Conservation (phyloP, 2,329 filamentous ascomycete genomes). For the Diaporthe amygdali region DNA sequence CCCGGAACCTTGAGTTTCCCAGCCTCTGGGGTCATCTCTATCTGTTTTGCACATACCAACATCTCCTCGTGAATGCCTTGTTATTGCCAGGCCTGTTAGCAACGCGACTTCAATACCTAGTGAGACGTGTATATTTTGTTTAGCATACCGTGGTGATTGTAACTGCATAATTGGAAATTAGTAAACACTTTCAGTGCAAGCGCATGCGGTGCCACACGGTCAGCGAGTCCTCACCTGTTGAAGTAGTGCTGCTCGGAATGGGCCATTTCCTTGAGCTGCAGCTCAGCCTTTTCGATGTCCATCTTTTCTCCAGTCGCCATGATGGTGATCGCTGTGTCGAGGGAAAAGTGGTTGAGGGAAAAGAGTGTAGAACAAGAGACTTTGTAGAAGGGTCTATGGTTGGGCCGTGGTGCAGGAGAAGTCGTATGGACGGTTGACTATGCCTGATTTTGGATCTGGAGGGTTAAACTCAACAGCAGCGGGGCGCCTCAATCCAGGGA, state of each 20-base stretch:
- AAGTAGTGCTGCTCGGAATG: conserved; percentile 99
- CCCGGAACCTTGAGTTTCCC: neutral
- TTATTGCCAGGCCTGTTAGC: conserved; percentile 19
- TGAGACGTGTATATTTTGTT: conserved; percentile 10
- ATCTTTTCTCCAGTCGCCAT: conserved; percentile 57
- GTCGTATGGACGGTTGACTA: neutral
- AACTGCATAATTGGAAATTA: conserved; percentile 58
- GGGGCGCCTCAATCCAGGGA: conserved; percentile 7
- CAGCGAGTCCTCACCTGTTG: conserved; percentile 73
- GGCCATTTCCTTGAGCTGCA: conserved; percentile 74
- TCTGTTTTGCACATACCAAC: conserved; percentile 71
- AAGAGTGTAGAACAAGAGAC: neutral
- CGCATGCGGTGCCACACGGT: neutral
- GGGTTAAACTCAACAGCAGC: neutral
- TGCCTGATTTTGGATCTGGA: neutral
- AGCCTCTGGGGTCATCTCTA: neutral
- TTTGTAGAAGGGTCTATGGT: no score
- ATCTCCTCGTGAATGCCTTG: conserved; percentile 96
- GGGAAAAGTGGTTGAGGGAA: neutral
- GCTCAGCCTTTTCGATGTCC: conserved; percentile 65
- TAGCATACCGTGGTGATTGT: conserved; percentile 92
- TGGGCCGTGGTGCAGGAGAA: neutral
- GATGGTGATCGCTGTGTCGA: neutral
- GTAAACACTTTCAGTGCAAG: neutral
- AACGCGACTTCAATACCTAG: neutral